Evolutionary conservation across 192 early-diverging fungal genomes (phyloP).

Genomic region (Pilaira anomala): DNA sequence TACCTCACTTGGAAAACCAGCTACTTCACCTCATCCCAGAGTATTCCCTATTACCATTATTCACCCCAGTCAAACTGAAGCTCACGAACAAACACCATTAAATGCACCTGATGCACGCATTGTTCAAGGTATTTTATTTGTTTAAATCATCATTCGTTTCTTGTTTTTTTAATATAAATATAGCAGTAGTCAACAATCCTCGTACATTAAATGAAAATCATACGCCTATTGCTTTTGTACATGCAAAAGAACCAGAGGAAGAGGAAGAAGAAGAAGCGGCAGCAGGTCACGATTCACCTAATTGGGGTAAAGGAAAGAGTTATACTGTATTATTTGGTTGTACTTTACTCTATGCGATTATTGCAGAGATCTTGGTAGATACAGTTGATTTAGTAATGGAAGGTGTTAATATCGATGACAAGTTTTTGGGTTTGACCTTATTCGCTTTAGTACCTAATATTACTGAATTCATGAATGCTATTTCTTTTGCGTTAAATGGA

Average conservation of each 20-base stretch:
- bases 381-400: conserved; percentile 80
- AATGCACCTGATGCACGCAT: not conserved
- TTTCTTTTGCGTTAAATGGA: conserved; percentile 91
- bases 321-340: conserved; percentile 74
- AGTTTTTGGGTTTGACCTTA: conserved; percentile 88
- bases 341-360: conserved; percentile 80
- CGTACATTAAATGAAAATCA: too few species aligned
- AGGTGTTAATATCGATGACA: conserved; percentile 67
- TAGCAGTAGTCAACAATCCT: too few species aligned
- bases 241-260: conserved; percentile 54
- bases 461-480: conserved; percentile 93
- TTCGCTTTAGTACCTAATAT: conserved; percentile 95
- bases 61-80: conserved; percentile 5
- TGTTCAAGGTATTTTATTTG: not conserved
- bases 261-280: conserved; percentile 56
- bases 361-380: conserved; percentile 91
- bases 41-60: conserved; percentile 20
- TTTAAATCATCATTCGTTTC: too few species aligned
- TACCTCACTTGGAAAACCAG: not conserved
- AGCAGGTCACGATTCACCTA: conserved; percentile 89
- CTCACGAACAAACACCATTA: not conserved
- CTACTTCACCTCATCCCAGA: not conserved
- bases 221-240: conserved; percentile 26
- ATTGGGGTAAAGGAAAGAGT: conserved; percentile 83
- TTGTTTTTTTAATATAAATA: too few species aligned